Conservation (phyloP, 768 basidiomycete genomes). For the Mycena venus region DNA sequence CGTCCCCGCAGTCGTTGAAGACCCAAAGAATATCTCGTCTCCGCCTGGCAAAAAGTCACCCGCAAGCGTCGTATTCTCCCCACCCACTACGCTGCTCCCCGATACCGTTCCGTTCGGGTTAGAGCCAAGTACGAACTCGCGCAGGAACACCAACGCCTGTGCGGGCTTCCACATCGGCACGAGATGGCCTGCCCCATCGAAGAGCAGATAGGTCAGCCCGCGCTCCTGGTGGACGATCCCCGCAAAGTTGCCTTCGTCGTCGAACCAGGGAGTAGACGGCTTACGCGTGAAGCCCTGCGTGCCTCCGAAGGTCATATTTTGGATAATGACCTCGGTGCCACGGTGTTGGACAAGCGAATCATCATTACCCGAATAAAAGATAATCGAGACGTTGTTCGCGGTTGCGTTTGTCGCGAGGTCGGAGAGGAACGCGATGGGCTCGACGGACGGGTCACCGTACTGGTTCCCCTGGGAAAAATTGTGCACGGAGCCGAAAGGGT, state of each 20-base stretch:
- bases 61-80: conserved; percentile 53
- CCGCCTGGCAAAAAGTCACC: conserved; percentile 53
- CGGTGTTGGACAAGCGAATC: conserved; percentile 56
- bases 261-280: conserved; percentile 63
- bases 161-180: conserved; percentile 31
- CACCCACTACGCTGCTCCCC: conserved; percentile 35
- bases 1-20: conserved; percentile 52
- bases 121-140: conserved; percentile 63
- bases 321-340: conserved; percentile 54
- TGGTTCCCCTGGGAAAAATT: conserved; percentile 7
- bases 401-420: conserved; percentile 64
- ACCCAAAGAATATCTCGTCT: conserved; percentile 58
- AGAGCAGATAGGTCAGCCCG: conserved; percentile 49
- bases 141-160: conserved; percentile 57
- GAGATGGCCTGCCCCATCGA: conserved; percentile 35
- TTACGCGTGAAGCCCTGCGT: conserved; percentile 63
- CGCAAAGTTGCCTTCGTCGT: conserved; percentile 56
- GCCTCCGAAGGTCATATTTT: conserved; percentile 71
- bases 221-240: conserved; percentile 70
- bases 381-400: conserved; percentile 47
- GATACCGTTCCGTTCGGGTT: conserved; percentile 61
- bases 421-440: conserved; percentile 60
- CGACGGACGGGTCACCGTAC: conserved; percentile 38
- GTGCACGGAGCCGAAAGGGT: conserved; percentile 30
- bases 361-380: conserved; percentile 49